Base-by-base conservation (phyloP, 257 asterid species). In the Solanum chilense region DNA sequence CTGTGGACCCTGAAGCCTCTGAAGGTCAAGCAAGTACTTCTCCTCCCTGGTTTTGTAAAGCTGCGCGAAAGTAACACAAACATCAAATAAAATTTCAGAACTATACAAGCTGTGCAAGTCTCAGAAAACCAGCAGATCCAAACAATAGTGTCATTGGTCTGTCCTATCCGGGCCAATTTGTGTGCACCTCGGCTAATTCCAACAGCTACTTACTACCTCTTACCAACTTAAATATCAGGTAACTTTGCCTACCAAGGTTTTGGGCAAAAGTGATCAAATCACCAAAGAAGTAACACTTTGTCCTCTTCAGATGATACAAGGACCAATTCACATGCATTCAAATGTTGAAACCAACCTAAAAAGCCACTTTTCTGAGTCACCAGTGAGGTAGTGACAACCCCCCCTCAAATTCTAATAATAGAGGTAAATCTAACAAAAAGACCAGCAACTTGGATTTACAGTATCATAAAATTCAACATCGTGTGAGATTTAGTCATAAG, bases 21-120 rank as follows among this genome's bases (percentile, higher is more conserved):
- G 99, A 85, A 96, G 91, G 88, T 96, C 99, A 58, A 95, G 98
- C 90, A 96, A 91, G 87, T 93, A 96, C 89, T 94, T 96, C 83
- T 96, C 98, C 85, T 96, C 98, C 1, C 93, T 93, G 39, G 98
- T 95, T 92, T 95, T 96, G 96, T 93, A 96, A 9, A 96, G 95
- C 98, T 96, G 98, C 85, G 18, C 20, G 33, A 86, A 90, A 87
- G 85, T 84, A n/a, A 84, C 68, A 66, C 87, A 85, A 15, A 56
- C 25, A 56, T 20, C 25, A 56, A 56, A 56, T 56, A 56, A 56
- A 56, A 47, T 4, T 37, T 60, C 62, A 75, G 45, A 31, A 86
- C 86, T 52, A 73, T 66, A 70, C 45, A 29, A 58, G 66, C 9
- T 23, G 42, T 37, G 66, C 21, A 27, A 84, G 64, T 66, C 80